phyloP scores from a whole-genome alignment of 129 eudicot species.

The Arctium lappa region DNA sequence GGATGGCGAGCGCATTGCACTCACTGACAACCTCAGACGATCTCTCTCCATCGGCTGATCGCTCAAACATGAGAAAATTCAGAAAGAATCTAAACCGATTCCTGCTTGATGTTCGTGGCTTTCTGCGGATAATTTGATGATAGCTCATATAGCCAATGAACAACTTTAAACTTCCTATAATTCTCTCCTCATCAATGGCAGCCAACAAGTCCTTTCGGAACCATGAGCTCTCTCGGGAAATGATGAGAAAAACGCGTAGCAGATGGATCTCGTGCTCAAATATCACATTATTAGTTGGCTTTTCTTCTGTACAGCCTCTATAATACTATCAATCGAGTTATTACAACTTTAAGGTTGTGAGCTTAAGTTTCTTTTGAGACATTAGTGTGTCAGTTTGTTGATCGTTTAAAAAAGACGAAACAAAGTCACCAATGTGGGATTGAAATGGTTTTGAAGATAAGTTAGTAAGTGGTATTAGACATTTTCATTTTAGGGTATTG shows the following conservation, averaged over 20 bases:
- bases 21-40: conserved; percentile 61
- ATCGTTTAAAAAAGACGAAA: not conserved
- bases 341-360: not conserved
- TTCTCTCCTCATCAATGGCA: conserved; percentile 6
- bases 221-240: not conserved
- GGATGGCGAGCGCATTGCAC: conserved; percentile 79
- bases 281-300: not conserved
- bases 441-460: not conserved
- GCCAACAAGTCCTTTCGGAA: not conserved
- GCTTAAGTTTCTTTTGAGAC: not conserved
- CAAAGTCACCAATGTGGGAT: not conserved
- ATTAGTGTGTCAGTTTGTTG: not conserved
- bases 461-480: not conserved
- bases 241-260: not conserved
- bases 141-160: not conserved
- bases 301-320: conserved; percentile 7
- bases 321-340: not conserved
- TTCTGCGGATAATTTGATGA: conserved; percentile 67
- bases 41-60: conserved; percentile 70
- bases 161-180: conserved; percentile 1
- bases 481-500: not conserved
- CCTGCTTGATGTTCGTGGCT: conserved; percentile 88
- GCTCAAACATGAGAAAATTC: conserved; percentile 76
- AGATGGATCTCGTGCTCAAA: not conserved
- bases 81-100: conserved; percentile 78